phyloP scores from a whole-genome alignment of 495 filamentous ascomycete genomes.

The Hapsidospora chrysogenum region DNA sequence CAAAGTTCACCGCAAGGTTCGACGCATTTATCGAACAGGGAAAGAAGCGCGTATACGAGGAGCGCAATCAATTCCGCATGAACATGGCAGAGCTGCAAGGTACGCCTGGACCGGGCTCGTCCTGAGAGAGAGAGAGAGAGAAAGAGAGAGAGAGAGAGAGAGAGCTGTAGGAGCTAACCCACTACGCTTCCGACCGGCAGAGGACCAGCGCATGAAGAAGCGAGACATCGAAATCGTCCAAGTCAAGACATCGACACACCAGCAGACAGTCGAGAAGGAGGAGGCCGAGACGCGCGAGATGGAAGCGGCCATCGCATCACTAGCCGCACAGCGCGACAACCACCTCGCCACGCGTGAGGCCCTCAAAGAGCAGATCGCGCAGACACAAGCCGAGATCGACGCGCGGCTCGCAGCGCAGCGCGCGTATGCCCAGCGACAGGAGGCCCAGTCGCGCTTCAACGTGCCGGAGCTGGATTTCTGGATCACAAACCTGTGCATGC shows the following conservation, averaged over 20 bases:
- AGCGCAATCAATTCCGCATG: conserved; percentile 84
- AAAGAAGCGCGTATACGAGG: conserved; percentile 73
- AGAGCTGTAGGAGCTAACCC: neutral
- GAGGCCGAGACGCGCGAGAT: conserved; percentile 75
- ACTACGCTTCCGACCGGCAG: conserved; percentile 22
- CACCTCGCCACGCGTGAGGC: conserved; percentile 55
- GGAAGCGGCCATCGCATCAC: conserved; percentile 58
- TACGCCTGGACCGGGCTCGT: too few relatives aligned
- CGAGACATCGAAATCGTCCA: conserved; percentile 73
- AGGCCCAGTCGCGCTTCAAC: conserved; percentile 70
- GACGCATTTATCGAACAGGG: conserved; percentile 88
- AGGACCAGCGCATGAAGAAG: conserved; percentile 78
- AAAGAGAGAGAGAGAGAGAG: neutral
- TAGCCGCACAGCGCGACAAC: conserved; percentile 59
- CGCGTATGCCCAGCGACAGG: conserved; percentile 41
- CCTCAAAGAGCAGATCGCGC: conserved; percentile 60
- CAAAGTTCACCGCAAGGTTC: conserved; percentile 77
- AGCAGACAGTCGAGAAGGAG: conserved; percentile 72
- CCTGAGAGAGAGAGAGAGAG: neutral
- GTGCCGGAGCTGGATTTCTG: conserved; percentile 89
- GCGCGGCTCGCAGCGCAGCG: conserved; percentile 31
- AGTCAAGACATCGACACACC: conserved; percentile 58
- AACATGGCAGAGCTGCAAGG: conserved; percentile 82
- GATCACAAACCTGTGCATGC: conserved; percentile 74
- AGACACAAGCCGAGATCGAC: conserved; percentile 53